A percentile compares a stretch with the other conserved stretches of the same genome.
Evolutionary conservation across 257 asterid genomes (phyloP).

Genomic region (Solanum raphanifolium): DNA sequence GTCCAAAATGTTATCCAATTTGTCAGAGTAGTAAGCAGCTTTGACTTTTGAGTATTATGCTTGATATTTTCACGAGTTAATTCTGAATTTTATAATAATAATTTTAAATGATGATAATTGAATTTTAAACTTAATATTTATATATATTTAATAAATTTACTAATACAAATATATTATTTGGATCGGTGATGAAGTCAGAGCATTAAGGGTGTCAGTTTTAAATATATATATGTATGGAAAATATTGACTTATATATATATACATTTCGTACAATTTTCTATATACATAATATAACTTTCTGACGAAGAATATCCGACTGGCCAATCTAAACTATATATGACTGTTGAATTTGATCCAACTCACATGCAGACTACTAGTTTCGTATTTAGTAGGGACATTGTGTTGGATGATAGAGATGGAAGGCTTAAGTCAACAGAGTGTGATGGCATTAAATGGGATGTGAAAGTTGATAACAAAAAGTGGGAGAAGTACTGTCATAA

Average conservation of each 20-base stretch:
- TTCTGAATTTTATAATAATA: background rate
- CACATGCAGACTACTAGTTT: background rate
- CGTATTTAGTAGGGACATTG: background rate
- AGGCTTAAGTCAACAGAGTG: background rate
- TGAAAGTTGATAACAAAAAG: background rate
- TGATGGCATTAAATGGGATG: background rate
- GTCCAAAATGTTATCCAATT: background rate
- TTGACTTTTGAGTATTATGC: background rate
- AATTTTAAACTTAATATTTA: background rate
- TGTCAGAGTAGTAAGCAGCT: background rate
- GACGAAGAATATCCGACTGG: fast-evolving
- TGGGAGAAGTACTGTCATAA: background rate
- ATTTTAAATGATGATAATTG: background rate
- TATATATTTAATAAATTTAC: too few relatives aligned
- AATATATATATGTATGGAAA: too few relatives aligned
- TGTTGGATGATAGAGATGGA: background rate
- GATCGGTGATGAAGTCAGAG: fast-evolving
- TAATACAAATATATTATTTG: too few relatives aligned
- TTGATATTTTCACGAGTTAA: background rate
- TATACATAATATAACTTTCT: fast-evolving
- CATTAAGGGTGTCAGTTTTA: fast-evolving
- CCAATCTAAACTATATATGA: too few relatives aligned
- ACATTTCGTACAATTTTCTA: too few relatives aligned
- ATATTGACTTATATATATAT: too few relatives aligned
- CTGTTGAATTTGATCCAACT: too few relatives aligned